Percentiles rank a stretch among this genome's conserved stretches.
Conservation (phyloP, 768 basidiomycete genomes). For the Tylopilus plumbeoviolaceoides region DNA sequence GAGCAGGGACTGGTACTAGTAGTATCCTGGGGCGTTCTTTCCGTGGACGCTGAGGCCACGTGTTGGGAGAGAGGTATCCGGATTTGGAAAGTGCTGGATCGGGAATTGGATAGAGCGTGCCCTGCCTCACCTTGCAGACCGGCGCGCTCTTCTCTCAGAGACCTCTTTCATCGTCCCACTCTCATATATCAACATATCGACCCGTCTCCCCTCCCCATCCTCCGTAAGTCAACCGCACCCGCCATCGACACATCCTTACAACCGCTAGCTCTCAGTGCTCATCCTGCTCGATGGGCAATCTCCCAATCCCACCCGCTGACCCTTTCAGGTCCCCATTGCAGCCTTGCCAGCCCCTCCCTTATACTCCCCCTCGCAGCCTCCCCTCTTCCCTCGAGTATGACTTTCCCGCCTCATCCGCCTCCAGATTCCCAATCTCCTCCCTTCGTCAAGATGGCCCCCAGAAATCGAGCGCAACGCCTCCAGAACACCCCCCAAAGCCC, state of each 20-base stretch:
- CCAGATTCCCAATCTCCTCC: constrained; percentile 37
- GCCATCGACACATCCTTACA: not conserved
- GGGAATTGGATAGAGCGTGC: constrained; percentile 30
- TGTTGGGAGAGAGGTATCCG: constrained; percentile 26
- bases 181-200: constrained; percentile 1
- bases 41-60: constrained; percentile 16
- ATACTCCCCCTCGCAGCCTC: constrained; percentile 13
- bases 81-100: constrained; percentile 23
- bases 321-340: constrained; percentile 14
- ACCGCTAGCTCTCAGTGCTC: constrained; percentile 9
- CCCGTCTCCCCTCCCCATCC: not conserved
- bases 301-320: not conserved
- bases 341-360: constrained; percentile 10
- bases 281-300: constrained; percentile 19
- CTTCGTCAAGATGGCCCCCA: constrained; percentile 32
- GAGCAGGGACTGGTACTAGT: too few relatives aligned
- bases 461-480: constrained; percentile 17
- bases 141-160: constrained; percentile 25
- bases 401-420: constrained; percentile 19
- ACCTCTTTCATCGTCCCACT: constrained; percentile 2
- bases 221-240: constrained; percentile 6
- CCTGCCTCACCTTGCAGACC: constrained; percentile 32
- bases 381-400: constrained; percentile 17
- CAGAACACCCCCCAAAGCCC: constrained; percentile 20
- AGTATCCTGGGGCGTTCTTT: too few relatives aligned